phyloP scores from a whole-genome alignment of 2,329 filamentous ascomycete genomes.

The Pseudomassariella vexata region DNA sequence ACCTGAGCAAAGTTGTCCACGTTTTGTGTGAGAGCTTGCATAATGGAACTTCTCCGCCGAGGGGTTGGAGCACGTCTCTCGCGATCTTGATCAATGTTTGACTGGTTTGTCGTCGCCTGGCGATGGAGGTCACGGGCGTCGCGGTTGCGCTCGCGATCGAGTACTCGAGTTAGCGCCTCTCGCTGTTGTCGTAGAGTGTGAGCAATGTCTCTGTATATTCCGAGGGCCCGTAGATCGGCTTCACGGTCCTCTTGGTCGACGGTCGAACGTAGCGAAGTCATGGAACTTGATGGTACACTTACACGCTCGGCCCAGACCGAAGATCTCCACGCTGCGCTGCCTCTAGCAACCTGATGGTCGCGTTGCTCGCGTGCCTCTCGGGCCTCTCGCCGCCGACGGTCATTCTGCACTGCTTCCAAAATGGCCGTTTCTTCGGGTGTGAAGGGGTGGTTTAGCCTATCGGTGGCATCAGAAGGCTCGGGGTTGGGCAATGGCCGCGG shows the following conservation, averaged over 20 bases:
- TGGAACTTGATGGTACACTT: conserved; percentile 18
- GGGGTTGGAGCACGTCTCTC: conserved; percentile 22
- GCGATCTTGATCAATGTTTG: conserved; percentile 21
- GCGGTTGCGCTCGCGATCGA: conserved; percentile 23
- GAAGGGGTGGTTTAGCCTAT: conserved; percentile 44
- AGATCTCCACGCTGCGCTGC: conserved; percentile 19
- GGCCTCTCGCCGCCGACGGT: conserved; percentile 44
- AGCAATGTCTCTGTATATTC: conserved; percentile 7
- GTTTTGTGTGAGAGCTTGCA: conserved; percentile 22
- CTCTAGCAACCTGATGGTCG: conserved; percentile 15
- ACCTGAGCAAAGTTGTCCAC: conserved; percentile 16
- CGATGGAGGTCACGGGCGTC: conserved; percentile 21
- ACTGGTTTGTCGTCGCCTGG: conserved; percentile 12
- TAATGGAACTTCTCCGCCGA: conserved; percentile 22
- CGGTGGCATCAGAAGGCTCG: conserved; percentile 27
- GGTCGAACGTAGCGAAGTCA: conserved; percentile 3
- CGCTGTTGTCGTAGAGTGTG: conserved; percentile 16
- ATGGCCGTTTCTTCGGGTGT: conserved; percentile 50
- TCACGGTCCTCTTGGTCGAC: conserved; percentile 3
- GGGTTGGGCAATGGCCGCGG: conserved; percentile 20
- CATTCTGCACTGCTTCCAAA: conserved; percentile 49
- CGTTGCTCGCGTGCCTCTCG: conserved; percentile 25
- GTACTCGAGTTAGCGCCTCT: conserved; percentile 23
- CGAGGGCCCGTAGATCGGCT: conserved; percentile 2
- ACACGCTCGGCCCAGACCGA: conserved; percentile 24